Evolutionary conservation across 495 filamentous ascomycete species (phyloP), one percentile per base, ranked within the genome.

Genomic region (Penicillium ochrochloron): DNA sequence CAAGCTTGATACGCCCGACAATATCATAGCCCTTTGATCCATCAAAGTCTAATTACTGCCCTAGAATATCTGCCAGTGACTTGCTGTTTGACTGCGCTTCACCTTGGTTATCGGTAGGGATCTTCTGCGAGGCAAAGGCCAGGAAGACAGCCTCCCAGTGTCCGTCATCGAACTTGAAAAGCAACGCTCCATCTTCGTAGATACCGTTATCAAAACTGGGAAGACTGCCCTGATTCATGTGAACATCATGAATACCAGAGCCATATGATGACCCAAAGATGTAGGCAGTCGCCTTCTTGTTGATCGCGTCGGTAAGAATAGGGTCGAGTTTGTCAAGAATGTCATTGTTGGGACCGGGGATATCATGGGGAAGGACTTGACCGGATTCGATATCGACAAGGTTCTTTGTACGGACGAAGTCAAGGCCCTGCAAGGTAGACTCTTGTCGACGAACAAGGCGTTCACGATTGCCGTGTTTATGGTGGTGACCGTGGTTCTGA

Each of bases 141-240:
- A 71, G 52, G 60, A 71, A 71, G 7, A 71, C 66, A 44, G 68
- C 66, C 61, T 69, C 66, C 69, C 69, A 71, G 42, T 71, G 69
- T 8, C 66, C 66, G 48, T 71, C 69, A 33, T 62, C 57, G 34
- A 69, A 78, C 76, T 55, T 88, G 83, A 11, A 62, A 42, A 75
- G n/a, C 41, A 75, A 6, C 0, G 70, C 78, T 3, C 78, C 77
- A 65, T 81, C 78, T 57, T 78, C 71, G 27, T 69, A 75, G 17
- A 74, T 70, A 10, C 76, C 76, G 59, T 81, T 81, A 29, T 73
- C 67, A 59, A 66, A 81, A 5, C 59, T 55, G 14, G 67, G 64
- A 39, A 67, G 56, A 66, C 70, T 78, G 35, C 78, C 77, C 66
- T 81, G 78, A 63, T 81, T 81, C 78, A 80, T 78, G 62, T 81